These are phyloP conservation scores for Actinidia arguta DNA, from an alignment of 179 eudicot genomes.

Conservation along the genomic window DNA sequence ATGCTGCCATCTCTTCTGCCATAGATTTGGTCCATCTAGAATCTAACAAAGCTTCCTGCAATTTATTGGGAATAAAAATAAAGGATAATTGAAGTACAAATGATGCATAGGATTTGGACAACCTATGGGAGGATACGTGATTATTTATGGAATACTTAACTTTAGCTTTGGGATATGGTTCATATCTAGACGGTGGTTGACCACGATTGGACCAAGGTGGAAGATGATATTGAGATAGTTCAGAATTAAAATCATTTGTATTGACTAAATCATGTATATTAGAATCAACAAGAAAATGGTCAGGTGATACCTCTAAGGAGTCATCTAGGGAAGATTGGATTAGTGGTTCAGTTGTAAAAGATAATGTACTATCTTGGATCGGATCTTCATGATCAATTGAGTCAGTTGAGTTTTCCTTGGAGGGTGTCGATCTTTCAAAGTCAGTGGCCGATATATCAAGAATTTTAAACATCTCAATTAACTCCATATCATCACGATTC, in stretches of 20 bases:
- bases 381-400: background rate
- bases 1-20: background rate
- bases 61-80: background rate
- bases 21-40: background rate
- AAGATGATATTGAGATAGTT: conserved; percentile 4
- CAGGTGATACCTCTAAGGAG: background rate
- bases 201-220: conserved; percentile 7
- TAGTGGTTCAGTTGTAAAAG: background rate
- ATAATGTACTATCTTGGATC: background rate
- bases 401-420: background rate
- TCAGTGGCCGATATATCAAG: background rate
- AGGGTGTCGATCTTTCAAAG: background rate
- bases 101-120: conserved; percentile 1
- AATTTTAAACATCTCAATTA: background rate
- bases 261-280: background rate
- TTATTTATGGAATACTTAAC: background rate
- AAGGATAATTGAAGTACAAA: background rate
- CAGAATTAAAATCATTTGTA: background rate
- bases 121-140: background rate
- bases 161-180: background rate
- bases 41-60: background rate
- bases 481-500: no score
- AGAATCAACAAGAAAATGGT: background rate
- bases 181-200: background rate
- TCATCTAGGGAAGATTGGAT: background rate